Base-by-base conservation (phyloP, 2,329 filamentous ascomycete genomes). In the Aspergillus hiratsukae region DNA sequence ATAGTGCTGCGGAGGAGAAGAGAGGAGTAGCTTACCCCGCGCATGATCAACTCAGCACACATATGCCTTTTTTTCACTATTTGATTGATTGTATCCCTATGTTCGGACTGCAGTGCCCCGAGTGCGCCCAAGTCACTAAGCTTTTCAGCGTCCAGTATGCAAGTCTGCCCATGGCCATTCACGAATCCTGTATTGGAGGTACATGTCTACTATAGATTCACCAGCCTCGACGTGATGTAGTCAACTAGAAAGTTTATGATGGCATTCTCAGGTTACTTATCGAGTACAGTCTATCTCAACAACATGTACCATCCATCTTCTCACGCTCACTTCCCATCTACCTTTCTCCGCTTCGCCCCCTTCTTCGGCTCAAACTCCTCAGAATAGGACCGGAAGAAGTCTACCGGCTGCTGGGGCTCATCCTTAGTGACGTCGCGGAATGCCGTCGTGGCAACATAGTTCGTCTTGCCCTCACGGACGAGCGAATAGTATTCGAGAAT, bases 401-500 rank as follows among this genome's bases (percentile, higher is more conserved):
- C 77, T 3, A 69, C 67, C 0, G 75, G 77, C 67, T 80, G 73
- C 17, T 77, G 79, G 0, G 80, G 76, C 57, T 78, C 73, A 35
- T 65, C 59, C 3, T 76, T 77, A 1, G 79, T 81, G 29, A 81
- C 73, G 53, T 81, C 73, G 53, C 79, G 75, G 61, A 81, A 82
- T 0, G 78, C 75, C 3, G 74, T 76, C 0, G 80, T 82, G 1
- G 78, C 70, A 60, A 82, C 78, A 64, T 81, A 82, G 65, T 81
- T 82, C 0, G 79, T 80, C 71, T 81, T 82, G 19, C 80, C 80
- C 60, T 81, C 78, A 48, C 78, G 72, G 9, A 82, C 79, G 8
- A 82, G 69, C 46, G 76, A 77, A 67, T 81, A 82, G 66, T 81
- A 82, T 60, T 83, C 78, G 4, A 82, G 72, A 5, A 82, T 61